Evolutionary conservation across 2,329 filamentous ascomycete genomes (phyloP), one percentile per base, ranked within the genome.

Genomic region (Graphiopsis chlorocephala): DNA sequence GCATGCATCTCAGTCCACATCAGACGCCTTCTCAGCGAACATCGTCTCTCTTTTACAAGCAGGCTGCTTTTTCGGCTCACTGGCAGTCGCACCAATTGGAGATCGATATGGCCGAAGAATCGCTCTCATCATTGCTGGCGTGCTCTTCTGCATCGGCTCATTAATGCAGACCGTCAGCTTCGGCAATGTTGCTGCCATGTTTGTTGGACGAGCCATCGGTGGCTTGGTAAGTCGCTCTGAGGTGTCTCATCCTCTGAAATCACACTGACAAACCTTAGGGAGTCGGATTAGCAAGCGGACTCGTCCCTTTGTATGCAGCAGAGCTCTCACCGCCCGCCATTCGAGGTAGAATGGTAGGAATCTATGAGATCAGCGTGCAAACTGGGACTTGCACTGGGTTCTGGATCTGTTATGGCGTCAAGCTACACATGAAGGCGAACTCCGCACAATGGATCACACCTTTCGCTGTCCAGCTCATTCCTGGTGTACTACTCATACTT

Each of bases 151-250:
- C 53, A 61, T 66, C 38, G 66, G 67, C 4, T 68, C 66, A 11
- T 25, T 68, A 12, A 68, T 68, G 66, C 66, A 67, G 78, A 81
- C 82, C 12, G 77, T 85, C 15, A 78, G 81, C 64, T 72, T 78
- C 60, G 78, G 78, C n/a, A 79, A 80, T 58, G 68, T 77, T 4
- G 67, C 82, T 45, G 81, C 81, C 64, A 73, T 82, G 33, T 70
- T 81, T 17, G 80, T 80, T 2, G 67, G 67, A 5, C 59, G 67
- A 29, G 64, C 61, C 23, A 61, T 69, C 35, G 67, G 64, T 47
- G 68, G 66, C 38, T 31, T 69, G 28, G 67, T 68, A 23, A 64
- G 64, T 45, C 11, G 23, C 23, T 2, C 6, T 15, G 82, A 20
- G n/a, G 20, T n/a, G 1, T 20, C 11, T 4, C 26, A 6, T 20